Evolutionary conservation across 176 grass and related monocot genomes (phyloP).

Genomic region (Aegilops tauschii): DNA sequence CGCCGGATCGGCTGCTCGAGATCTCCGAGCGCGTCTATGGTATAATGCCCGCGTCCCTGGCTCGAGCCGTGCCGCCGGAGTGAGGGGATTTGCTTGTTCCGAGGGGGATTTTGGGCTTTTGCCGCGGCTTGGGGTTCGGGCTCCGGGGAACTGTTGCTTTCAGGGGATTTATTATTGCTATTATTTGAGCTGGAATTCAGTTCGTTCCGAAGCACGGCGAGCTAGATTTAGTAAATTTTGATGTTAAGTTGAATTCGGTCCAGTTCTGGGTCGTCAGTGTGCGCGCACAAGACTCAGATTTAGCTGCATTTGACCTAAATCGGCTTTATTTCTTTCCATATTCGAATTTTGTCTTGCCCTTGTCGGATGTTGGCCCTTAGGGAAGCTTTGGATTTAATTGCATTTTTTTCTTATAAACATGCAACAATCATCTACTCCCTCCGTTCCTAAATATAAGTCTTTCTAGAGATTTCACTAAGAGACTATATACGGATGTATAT

Average conservation of each 20-base stretch:
- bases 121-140: not conserved
- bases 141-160: constrained; percentile 8
- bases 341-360: not conserved
- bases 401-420: constrained; percentile 26
- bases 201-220: not conserved
- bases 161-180: not conserved
- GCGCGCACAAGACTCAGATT: constrained; percentile 19
- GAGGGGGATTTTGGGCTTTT: constrained; percentile 3
- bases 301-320: constrained; percentile 41
- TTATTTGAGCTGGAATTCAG: constrained; percentile 22
- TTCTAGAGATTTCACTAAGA: too few species aligned
- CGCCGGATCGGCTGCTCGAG: constrained; percentile 94
- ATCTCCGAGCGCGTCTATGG: constrained; percentile 96
- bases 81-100: constrained; percentile 13
- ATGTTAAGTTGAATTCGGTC: not conserved
- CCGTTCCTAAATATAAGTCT: too few species aligned
- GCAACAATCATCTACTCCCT: not conserved
- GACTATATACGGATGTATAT: too few species aligned
- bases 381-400: not conserved
- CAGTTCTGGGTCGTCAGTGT: not conserved
- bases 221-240: constrained; percentile 20
- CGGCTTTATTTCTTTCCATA: not conserved
- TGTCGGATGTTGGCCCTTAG: not conserved
- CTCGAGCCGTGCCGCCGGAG: not conserved
- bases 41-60: constrained; percentile 40